Evolutionary conservation across 768 basidiomycete genomes (phyloP).

Genomic region (Boletus bicolor): DNA sequence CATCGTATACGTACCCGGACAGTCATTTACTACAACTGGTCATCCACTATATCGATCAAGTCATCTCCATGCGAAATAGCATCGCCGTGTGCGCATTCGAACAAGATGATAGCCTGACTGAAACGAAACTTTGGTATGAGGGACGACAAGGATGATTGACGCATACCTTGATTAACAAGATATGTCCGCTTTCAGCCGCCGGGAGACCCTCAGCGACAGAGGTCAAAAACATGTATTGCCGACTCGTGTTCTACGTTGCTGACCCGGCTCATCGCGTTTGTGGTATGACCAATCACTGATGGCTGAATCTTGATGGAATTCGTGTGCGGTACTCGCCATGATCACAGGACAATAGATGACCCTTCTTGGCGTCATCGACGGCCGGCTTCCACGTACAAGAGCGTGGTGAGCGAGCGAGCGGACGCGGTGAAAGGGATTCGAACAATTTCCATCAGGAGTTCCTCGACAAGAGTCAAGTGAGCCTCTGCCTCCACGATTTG

Average conservation of each 20-base stretch:
- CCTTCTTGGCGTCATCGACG: conserved; percentile 1
- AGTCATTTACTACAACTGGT: not conserved
- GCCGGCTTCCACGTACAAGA: not conserved
- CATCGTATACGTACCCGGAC: not conserved
- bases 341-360: not conserved
- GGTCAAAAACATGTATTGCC: conserved; percentile 1
- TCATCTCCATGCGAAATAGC: not conserved
- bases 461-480: not conserved
- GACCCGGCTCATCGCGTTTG: not conserved
- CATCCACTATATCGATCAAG: not conserved
- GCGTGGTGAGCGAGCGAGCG: conserved; percentile 2
- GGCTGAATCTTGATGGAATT: not conserved
- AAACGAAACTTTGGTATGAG: not conserved
- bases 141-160: not conserved
- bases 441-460: conserved; percentile 1
- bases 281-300: not conserved
- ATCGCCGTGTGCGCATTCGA: not conserved
- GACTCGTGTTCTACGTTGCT: not conserved
- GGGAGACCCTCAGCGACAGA: not conserved
- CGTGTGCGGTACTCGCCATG: not conserved
- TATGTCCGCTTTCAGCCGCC: not conserved
- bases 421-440: not conserved
- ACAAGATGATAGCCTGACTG: not conserved
- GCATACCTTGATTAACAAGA: conserved; percentile 8
- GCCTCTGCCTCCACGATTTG: no score